These are phyloP conservation scores for Coniosporium apollinis DNA, from an alignment of 495 filamentous ascomycete species.

Conservation along the genomic window DNA sequence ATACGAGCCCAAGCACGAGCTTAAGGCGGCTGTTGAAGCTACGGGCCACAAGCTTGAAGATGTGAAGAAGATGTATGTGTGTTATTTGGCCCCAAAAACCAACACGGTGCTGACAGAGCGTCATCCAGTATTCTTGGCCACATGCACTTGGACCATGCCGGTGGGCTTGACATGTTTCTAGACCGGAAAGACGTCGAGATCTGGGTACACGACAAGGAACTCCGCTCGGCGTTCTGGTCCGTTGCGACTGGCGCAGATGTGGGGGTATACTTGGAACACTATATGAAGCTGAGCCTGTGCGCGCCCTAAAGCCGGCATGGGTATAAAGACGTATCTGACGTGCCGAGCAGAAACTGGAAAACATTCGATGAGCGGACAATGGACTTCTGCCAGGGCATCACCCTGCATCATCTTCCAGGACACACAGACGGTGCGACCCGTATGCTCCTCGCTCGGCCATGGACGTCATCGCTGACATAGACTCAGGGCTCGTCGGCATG, in stretches of 20 bases:
- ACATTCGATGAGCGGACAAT: conserved; percentile 24
- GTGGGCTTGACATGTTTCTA: conserved; percentile 33
- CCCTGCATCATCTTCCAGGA: conserved; percentile 23
- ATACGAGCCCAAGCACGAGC: conserved; percentile 26
- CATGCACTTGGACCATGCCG: conserved; percentile 37
- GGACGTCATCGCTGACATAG: no score
- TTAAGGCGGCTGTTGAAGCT: conserved; percentile 29
- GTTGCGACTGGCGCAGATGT: conserved; percentile 27
- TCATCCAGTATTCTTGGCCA: conserved; percentile 40
- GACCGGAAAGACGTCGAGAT: conserved; percentile 31
- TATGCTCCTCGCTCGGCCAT: no score
- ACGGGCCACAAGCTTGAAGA: conserved; percentile 35
- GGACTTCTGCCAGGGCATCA: conserved; percentile 24
- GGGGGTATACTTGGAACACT: conserved; percentile 27
- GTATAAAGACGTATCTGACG: no score
- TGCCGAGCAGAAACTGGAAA: conserved; percentile 15
- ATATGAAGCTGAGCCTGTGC: conserved; percentile 18
- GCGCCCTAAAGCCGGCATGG: conserved; percentile 1
- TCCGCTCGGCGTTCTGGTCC: conserved; percentile 32
- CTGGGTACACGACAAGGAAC: conserved; percentile 35
- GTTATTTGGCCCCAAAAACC: no score
- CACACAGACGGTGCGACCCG: conserved; percentile 15
- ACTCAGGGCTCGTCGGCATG: conserved; percentile 20
- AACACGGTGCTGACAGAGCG: no score
- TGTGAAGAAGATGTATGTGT: conserved; percentile 34